phyloP scores from a whole-genome alignment of 2,329 filamentous ascomycete species.

The Venturia oleaginea region DNA sequence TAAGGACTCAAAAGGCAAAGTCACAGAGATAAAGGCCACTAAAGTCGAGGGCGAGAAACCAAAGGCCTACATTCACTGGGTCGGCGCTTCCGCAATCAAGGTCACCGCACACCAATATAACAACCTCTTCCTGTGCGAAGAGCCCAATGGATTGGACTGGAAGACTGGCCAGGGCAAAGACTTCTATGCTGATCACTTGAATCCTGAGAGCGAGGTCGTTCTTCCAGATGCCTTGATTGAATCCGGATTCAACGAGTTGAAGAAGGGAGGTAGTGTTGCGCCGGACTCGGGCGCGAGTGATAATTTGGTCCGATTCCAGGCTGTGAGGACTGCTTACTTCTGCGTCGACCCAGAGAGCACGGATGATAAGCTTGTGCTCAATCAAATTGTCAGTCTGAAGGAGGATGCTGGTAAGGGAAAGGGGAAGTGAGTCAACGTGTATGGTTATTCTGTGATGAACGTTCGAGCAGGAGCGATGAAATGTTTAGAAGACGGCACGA shows the following conservation, averaged over 20 bases:
- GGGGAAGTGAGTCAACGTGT: background rate
- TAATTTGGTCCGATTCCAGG: constrained; percentile 73
- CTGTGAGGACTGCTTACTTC: constrained; percentile 80
- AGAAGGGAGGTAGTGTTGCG: constrained; percentile 51
- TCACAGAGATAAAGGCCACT: constrained; percentile 57
- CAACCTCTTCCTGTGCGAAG: constrained; percentile 75
- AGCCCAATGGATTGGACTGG: constrained; percentile 61
- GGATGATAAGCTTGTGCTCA: constrained; percentile 73
- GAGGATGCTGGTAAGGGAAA: constrained; percentile 64
- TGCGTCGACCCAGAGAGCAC: constrained; percentile 58
- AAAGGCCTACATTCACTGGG: constrained; percentile 72
- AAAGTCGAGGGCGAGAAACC: constrained; percentile 63
- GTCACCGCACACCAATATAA: constrained; percentile 66
- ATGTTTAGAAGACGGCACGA: background rate
- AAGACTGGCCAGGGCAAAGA: constrained; percentile 50
- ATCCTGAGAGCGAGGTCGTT: constrained; percentile 74
- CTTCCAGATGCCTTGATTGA: constrained; percentile 73
- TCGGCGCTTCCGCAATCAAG: constrained; percentile 49
- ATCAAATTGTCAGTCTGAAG: constrained; percentile 86
- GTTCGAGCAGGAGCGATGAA: background rate
- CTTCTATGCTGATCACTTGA: constrained; percentile 71
- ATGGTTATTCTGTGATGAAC: background rate
- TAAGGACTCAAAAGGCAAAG: constrained; percentile 55
- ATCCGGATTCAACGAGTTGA: constrained; percentile 70
- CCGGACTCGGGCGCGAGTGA: constrained; percentile 26